Conservation (phyloP, 495 filamentous ascomycete genomes). For the Hypoxylon trugodes region DNA sequence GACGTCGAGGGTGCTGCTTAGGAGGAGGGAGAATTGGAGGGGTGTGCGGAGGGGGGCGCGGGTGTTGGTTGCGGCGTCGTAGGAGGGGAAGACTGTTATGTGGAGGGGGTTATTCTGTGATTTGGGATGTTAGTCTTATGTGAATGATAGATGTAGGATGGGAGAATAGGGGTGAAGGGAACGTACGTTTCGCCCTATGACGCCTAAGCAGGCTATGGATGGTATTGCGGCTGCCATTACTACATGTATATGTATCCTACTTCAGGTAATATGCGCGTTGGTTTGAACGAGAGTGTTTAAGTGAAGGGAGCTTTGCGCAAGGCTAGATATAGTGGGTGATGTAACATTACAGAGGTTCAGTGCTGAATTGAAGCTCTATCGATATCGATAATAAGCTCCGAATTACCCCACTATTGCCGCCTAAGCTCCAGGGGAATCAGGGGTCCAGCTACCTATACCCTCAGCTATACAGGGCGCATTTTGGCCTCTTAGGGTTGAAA, state of each 20-base stretch:
- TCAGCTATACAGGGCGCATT: too few relatives aligned
- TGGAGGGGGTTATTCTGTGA: slow-evolving; percentile 93
- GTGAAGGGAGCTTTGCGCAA: too few relatives aligned
- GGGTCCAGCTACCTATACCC: too few relatives aligned
- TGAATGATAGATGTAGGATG: neutral
- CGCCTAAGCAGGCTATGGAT: slow-evolving; percentile 87
- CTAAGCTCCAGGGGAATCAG: neutral
- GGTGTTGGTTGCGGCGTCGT: slow-evolving; percentile 54
- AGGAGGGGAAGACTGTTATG: slow-evolving; percentile 85
- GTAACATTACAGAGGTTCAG: slow-evolving; percentile 7
- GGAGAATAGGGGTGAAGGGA: slow-evolving; percentile 1
- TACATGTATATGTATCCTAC: slow-evolving; percentile 17
- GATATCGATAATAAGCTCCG: slow-evolving; percentile 20
- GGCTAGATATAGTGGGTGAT: too few relatives aligned
- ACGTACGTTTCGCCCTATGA: slow-evolving; percentile 89
- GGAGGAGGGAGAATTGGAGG: slow-evolving; percentile 89
- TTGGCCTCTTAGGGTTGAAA: too few relatives aligned
- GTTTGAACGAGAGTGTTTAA: neutral
- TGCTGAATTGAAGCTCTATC: slow-evolving; percentile 29
- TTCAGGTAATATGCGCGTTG: neutral
- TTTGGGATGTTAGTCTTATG: neutral
- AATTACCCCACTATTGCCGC: slow-evolving; percentile 25
- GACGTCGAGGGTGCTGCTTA: slow-evolving; percentile 90
- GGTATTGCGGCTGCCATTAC: slow-evolving; percentile 63
- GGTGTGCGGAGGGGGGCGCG: slow-evolving; percentile 62